Conservation (phyloP, 1,284 basidiomycete species). For the Coniferiporia weirii region DNA sequence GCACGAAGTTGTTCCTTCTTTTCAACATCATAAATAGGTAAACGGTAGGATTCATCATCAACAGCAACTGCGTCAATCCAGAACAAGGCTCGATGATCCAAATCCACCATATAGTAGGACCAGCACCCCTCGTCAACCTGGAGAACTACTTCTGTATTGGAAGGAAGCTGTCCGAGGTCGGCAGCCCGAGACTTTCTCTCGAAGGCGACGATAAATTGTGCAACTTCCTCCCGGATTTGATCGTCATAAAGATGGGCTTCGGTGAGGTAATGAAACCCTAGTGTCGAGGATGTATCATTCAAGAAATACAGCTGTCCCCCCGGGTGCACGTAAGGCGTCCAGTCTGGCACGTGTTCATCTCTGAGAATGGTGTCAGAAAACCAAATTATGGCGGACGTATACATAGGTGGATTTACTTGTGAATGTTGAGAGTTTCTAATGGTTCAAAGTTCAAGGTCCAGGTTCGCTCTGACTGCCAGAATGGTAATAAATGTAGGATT, state of each 20-base stretch:
- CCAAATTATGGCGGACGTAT: neutral
- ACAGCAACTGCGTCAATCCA: constrained; percentile 41
- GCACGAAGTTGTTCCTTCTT: constrained; percentile 6
- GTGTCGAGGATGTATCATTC: neutral
- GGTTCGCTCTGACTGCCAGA: neutral
- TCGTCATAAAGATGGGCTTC: constrained; percentile 1
- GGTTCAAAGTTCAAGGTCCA: constrained; percentile 3
- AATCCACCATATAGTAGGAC: constrained; percentile 40
- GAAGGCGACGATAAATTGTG: constrained; percentile 2
- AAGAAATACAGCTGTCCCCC: constrained; percentile 11
- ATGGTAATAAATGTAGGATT: neutral
- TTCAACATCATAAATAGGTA: neutral
- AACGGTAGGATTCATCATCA: neutral
- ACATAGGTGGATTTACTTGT: constrained; percentile 1
- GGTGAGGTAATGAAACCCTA: constrained; percentile 7
- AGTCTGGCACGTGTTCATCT: neutral
- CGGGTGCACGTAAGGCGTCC: constrained; percentile 9
- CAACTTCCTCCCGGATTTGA: constrained; percentile 1
- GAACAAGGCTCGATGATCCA: constrained; percentile 33
- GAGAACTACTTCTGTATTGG: constrained; percentile 4
- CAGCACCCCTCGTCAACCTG: constrained; percentile 20
- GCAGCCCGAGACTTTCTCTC: neutral
- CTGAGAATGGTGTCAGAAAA: neutral
- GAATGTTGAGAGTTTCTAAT: neutral
- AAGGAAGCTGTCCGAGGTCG: neutral